phyloP scores from a whole-genome alignment of 1,139 yeast species.

The Meyerozyma smithsonii region DNA sequence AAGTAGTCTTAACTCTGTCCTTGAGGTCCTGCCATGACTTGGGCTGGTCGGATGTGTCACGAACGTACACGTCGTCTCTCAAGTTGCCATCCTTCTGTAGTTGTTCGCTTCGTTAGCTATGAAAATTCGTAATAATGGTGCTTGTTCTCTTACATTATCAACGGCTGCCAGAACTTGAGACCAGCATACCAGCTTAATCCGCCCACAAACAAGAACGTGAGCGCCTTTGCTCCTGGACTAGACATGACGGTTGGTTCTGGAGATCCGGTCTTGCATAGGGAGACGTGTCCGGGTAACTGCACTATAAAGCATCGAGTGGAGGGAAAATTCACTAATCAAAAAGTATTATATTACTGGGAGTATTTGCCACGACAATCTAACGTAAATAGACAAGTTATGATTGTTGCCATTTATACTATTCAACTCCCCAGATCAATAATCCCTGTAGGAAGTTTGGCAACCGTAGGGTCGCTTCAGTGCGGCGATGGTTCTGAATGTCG shows the following conservation, averaged over 20 bases:
- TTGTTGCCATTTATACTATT: slow-evolving; percentile 16
- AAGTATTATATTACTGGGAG: slow-evolving; percentile 13
- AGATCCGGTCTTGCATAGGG: not conserved
- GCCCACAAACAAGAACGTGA: slow-evolving; percentile 27
- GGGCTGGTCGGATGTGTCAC: slow-evolving; percentile 36
- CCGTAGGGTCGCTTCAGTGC: slow-evolving; percentile 12
- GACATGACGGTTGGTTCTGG: slow-evolving; percentile 8
- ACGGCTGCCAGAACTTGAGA: slow-evolving; percentile 67
- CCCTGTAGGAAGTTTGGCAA: slow-evolving; percentile 17
- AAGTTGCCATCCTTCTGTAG: slow-evolving; percentile 64
- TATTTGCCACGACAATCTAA: slow-evolving; percentile 19
- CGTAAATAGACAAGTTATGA: slow-evolving; percentile 17
- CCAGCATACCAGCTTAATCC: slow-evolving; percentile 48
- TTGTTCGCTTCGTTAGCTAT: slow-evolving; percentile 46
- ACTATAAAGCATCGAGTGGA: not conserved
- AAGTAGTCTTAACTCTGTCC: slow-evolving; percentile 17
- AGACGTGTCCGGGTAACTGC: slow-evolving; percentile 2
- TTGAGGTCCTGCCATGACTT: slow-evolving; percentile 37
- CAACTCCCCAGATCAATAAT: slow-evolving; percentile 13
- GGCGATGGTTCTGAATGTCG: slow-evolving; percentile 16
- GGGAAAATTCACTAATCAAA: slow-evolving; percentile 13
- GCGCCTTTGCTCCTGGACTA: slow-evolving; percentile 17
- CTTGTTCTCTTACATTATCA: slow-evolving; percentile 50
- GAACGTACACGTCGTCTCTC: slow-evolving; percentile 52
- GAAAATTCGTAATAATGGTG: not conserved